Conservation (phyloP, 441 rosid species). For the Croton setiger region DNA sequence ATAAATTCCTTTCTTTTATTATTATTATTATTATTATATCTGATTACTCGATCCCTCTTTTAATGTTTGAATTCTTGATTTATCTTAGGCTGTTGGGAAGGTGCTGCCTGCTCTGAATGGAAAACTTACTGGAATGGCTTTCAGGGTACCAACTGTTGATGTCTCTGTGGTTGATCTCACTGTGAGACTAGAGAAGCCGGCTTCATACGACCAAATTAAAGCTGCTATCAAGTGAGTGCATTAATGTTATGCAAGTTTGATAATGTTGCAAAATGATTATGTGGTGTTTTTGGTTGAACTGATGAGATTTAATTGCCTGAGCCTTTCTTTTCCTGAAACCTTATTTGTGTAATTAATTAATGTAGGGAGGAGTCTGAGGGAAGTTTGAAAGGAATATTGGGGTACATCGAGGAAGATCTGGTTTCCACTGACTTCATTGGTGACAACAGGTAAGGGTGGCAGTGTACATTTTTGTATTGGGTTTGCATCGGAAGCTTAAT, state of each 20-base stretch:
- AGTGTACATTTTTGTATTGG: neutral
- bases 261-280: neutral
- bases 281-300: neutral
- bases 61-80: neutral
- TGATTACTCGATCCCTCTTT: neutral
- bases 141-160: constrained; percentile 85
- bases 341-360: neutral
- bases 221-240: constrained; percentile 59
- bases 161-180: constrained; percentile 89
- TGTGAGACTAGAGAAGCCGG: constrained; percentile 64
- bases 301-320: too few relatives aligned
- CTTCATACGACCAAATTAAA: constrained; percentile 60
- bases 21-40: neutral
- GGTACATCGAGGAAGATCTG: constrained; percentile 51
- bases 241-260: neutral
- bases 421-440: constrained; percentile 58
- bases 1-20: neutral
- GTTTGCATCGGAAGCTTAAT: neutral
- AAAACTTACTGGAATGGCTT: constrained; percentile 78
- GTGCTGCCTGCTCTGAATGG: constrained; percentile 71
- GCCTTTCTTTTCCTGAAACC: neutral
- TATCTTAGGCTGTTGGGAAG: constrained; percentile 63
- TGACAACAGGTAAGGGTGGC: constrained; percentile 36
- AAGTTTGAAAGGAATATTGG: constrained; percentile 55
- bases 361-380: constrained; percentile 56